Evolutionary conservation across 1,284 basidiomycete genomes (phyloP).

Genomic region (Pseudozyma tsukubaensis): DNA sequence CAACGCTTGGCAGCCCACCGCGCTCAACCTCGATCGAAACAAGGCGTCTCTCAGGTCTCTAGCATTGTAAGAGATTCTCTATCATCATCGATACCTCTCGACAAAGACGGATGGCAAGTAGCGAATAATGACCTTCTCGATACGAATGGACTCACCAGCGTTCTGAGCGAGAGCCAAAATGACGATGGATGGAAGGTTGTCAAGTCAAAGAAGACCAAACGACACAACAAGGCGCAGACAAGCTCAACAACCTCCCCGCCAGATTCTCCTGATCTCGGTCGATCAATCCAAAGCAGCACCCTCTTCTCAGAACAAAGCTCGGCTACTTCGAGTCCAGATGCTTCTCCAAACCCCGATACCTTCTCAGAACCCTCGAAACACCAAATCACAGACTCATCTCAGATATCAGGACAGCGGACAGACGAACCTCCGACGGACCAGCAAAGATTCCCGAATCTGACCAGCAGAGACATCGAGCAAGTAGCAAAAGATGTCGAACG

Average conservation of each 20-base stretch:
- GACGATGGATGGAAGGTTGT: constrained; percentile 42
- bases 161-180: not conserved
- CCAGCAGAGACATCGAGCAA: constrained; percentile 58
- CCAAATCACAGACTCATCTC: not conserved
- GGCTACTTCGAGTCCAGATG: not conserved
- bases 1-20: not conserved
- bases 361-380: not conserved
- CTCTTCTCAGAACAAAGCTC: not conserved
- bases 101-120: constrained; percentile 52
- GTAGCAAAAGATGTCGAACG: constrained; percentile 64
- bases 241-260: not conserved
- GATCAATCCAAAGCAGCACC: constrained; percentile 1
- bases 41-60: not conserved
- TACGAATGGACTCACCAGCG: too few species aligned
- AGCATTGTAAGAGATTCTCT: constrained; percentile 3
- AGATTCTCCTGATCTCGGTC: constrained; percentile 1
- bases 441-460: constrained; percentile 7
- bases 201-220: constrained; percentile 30
- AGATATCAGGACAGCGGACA: too few species aligned
- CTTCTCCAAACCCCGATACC: not conserved
- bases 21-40: not conserved
- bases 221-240: constrained; percentile 4
- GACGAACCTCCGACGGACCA: not conserved
- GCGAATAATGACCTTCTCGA: constrained; percentile 9
- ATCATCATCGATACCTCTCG: constrained; percentile 19